Conservation (phyloP, 257 asterid species). For the Plectranthus barbatus region DNA sequence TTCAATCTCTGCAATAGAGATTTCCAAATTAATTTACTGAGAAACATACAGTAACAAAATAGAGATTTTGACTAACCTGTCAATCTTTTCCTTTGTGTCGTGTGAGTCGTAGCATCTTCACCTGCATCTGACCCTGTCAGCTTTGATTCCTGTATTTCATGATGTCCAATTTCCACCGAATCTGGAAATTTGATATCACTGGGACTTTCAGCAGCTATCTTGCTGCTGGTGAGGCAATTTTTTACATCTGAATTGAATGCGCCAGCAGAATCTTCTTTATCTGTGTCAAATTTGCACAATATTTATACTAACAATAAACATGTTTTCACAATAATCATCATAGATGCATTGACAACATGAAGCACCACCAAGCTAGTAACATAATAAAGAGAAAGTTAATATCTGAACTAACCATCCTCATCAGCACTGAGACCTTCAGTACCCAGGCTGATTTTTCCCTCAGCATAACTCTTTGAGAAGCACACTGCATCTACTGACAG, state of each 20-base stretch:
- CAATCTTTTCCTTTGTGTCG: conserved; percentile 18
- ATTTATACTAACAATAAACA: background rate
- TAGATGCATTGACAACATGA: conserved; percentile 1
- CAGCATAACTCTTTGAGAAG: background rate
- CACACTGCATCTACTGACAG: background rate
- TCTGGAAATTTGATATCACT: conserved; percentile 12
- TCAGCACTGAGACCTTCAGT: background rate
- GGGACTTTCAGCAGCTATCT: conserved; percentile 11
- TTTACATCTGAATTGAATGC: conserved; percentile 10
- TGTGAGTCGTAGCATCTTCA: conserved; percentile 11
- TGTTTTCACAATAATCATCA: background rate
- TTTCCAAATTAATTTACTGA: background rate
- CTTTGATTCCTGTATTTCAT: background rate
- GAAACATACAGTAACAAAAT: background rate
- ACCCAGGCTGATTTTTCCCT: background rate
- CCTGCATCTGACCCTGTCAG: background rate
- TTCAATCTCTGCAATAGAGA: conserved; percentile 28
- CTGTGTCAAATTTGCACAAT: conserved; percentile 1
- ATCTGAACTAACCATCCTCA: conserved; percentile 25
- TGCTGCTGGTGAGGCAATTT: conserved; percentile 6
- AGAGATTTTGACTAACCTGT: conserved; percentile 17
- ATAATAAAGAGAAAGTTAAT: background rate
- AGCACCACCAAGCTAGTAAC: background rate
- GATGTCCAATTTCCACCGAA: conserved; percentile 7
- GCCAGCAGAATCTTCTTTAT: conserved; percentile 4